Evolutionary conservation across 148 eudicot genomes (phyloP).

Genomic region (Rhododendron ovatum): DNA sequence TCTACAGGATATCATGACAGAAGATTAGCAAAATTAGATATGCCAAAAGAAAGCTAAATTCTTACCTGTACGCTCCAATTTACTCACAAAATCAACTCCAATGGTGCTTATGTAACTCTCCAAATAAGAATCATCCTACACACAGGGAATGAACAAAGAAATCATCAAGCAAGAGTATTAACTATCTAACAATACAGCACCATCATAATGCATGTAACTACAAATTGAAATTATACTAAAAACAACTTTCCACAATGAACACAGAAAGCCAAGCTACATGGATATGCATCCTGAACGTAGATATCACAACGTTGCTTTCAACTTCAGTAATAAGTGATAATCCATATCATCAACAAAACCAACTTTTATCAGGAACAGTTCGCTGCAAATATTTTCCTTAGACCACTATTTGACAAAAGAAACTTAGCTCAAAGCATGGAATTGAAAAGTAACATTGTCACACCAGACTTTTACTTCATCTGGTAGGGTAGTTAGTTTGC

Average conservation of each 20-base stretch:
- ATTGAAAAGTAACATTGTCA: not conserved
- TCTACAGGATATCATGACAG: conserved; percentile 11
- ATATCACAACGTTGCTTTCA: not conserved
- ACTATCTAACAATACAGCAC: not conserved
- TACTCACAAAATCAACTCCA: conserved; percentile 40
- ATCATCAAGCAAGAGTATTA: not conserved
- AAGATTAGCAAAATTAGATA: not conserved
- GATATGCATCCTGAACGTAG: not conserved
- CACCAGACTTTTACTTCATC: not conserved
- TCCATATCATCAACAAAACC: not conserved
- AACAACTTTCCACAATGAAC: not conserved
- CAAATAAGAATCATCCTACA: conserved; percentile 35
- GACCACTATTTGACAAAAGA: not conserved
- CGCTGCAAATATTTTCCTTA: not conserved
- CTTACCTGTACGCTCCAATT: not conserved
- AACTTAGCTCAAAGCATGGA: not conserved
- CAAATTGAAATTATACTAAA: not conserved
- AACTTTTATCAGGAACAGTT: too few relatives aligned
- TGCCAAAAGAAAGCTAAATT: not conserved
- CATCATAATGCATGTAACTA: not conserved
- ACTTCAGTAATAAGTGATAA: not conserved
- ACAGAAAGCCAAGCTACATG: not conserved
- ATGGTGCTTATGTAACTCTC: conserved; percentile 42
- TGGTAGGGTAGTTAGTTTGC: not conserved
- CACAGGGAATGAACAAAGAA: not conserved